phyloP scores from a whole-genome alignment of 2,329 filamentous ascomycete genomes.

The Verticillium dahliae region DNA sequence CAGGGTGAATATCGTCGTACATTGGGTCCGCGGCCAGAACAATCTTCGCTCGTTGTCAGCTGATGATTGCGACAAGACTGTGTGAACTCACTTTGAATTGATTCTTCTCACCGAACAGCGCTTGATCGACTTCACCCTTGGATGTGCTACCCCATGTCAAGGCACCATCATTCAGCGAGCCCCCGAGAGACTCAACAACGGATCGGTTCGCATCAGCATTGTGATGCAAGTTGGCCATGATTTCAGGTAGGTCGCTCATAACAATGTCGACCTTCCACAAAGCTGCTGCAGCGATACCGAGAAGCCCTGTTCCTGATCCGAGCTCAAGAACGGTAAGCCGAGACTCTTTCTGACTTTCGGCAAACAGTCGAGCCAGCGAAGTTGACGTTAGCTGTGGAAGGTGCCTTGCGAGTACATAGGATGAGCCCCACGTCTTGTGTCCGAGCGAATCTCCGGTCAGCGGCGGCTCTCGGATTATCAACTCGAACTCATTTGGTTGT shows the following conservation, averaged over 20 bases:
- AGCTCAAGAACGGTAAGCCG: slow-evolving; percentile 59
- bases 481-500: slow-evolving; percentile 40
- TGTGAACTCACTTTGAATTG: slow-evolving; percentile 42
- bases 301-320: slow-evolving; percentile 84
- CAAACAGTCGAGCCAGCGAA: slow-evolving; percentile 38
- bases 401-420: slow-evolving; percentile 74
- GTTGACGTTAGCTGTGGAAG: slow-evolving; percentile 44
- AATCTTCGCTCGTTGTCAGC: slow-evolving; percentile 36
- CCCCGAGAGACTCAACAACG: slow-evolving; percentile 47
- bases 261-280: slow-evolving; percentile 61
- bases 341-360: slow-evolving; percentile 22
- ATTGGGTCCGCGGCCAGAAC: slow-evolving; percentile 82
- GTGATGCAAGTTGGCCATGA: slow-evolving; percentile 70
- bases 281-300: slow-evolving; percentile 77
- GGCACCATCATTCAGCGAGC: slow-evolving; percentile 53
- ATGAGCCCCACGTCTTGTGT: slow-evolving; percentile 92
- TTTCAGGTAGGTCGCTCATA: slow-evolving; percentile 78
- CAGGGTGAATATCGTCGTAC: slow-evolving; percentile 79
- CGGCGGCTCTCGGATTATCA: slow-evolving; percentile 78
- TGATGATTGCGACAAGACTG: not conserved
- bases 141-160: slow-evolving; percentile 65
- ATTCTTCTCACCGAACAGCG: slow-evolving; percentile 34
- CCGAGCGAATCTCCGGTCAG: slow-evolving; percentile 84
- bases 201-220: slow-evolving; percentile 63
- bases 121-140: slow-evolving; percentile 34